These are phyloP conservation scores for Chalciporus piperatus DNA, from an alignment of 768 basidiomycete genomes.

Conservation along the genomic window DNA sequence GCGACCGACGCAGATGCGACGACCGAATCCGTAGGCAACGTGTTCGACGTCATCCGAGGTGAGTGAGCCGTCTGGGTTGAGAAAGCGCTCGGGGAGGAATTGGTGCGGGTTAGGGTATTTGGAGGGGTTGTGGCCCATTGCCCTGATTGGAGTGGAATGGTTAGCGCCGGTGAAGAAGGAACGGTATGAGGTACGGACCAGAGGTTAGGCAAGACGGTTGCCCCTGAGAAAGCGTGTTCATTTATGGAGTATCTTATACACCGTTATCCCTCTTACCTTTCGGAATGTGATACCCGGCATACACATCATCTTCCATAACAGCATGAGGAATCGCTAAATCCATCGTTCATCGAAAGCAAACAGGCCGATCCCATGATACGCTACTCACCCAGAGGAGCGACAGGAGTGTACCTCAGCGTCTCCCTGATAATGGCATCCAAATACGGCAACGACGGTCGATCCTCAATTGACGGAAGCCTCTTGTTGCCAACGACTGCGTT, in stretches of 20 bases:
- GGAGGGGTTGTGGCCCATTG: conserved; percentile 11
- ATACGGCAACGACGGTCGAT: conserved; percentile 30
- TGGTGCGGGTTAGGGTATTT: conserved; percentile 35
- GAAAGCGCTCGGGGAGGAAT: conserved; percentile 38
- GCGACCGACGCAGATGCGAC: conserved; percentile 21
- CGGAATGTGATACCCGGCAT: conserved; percentile 48
- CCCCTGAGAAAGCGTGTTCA: background rate
- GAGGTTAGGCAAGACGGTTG: background rate
- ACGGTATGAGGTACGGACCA: background rate
- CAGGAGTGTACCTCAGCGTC: background rate
- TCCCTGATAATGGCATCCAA: conserved; percentile 22
- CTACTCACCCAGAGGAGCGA: background rate
- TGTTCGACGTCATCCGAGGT: background rate
- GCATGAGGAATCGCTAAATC: conserved; percentile 20
- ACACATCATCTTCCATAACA: conserved; percentile 36
- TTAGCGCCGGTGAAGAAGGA: background rate
- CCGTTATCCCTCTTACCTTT: conserved; percentile 14
- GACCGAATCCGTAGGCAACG: conserved; percentile 18
- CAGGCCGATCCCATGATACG: background rate
- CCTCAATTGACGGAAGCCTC: conserved; percentile 10
- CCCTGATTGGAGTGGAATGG: background rate
- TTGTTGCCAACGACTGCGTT: conserved; percentile 14
- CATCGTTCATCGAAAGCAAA: background rate
- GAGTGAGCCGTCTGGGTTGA: conserved; percentile 21
- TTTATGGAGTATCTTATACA: background rate